Evolutionary conservation across 1,139 yeast species (phyloP).

Genomic region (Citeromyces hawaiiensis): DNA sequence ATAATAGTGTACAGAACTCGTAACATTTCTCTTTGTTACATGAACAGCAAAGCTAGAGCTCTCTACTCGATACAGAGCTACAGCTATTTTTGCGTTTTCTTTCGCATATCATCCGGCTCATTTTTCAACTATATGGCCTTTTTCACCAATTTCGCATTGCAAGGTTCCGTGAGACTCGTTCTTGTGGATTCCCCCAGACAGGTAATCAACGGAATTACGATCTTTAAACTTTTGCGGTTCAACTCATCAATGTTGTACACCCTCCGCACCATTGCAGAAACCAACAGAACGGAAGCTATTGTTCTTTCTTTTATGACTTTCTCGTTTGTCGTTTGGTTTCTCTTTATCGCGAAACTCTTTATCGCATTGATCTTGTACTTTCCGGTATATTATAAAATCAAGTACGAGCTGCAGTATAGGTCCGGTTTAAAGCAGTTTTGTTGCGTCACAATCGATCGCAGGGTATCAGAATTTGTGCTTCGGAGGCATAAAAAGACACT

Average conservation of each 20-base stretch:
- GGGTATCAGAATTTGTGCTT: conserved; percentile 36
- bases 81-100: conserved; percentile 60
- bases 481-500: conserved; percentile 26
- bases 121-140: conserved; percentile 59
- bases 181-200: conserved; percentile 88
- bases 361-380: conserved; percentile 31
- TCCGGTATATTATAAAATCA: not conserved
- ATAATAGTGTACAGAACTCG: conserved; percentile 41
- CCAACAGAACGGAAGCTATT: conserved; percentile 53
- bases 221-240: conserved; percentile 27
- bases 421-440: conserved; percentile 39
- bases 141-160: conserved; percentile 52
- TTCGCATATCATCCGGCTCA: conserved; percentile 52
- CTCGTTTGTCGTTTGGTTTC: conserved; percentile 63
- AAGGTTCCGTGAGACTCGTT: conserved; percentile 47
- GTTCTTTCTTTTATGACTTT: conserved; percentile 64
- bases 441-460: conserved; percentile 37
- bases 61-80: conserved; percentile 45
- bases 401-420: conserved; percentile 2
- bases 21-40: conserved; percentile 60
- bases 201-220: conserved; percentile 67
- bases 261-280: conserved; percentile 42
- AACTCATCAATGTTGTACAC: conserved; percentile 28
- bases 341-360: conserved; percentile 48
- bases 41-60: conserved; percentile 50